Base-by-base conservation (phyloP, 2,329 filamentous ascomycete genomes). In the Alternaria sp. region DNA sequence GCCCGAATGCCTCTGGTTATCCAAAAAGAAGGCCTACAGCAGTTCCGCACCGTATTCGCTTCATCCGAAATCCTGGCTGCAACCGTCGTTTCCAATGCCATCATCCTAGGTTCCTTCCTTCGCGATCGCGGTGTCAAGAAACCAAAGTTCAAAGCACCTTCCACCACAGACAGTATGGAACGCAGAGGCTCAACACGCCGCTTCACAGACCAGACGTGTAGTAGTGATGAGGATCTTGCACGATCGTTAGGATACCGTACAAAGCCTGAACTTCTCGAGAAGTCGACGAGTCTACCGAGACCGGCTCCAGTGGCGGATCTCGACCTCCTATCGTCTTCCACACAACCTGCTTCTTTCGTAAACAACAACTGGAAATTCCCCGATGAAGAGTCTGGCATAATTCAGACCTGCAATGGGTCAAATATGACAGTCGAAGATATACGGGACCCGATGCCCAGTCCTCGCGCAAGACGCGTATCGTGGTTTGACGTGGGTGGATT, bases 31-130 rank as follows among this genome's bases (percentile, higher is more conserved):
- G 92, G 93, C 3, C 83, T 86, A 28, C 95, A 98, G 75, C 92
- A 95, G 71, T 92, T 90, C 67, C 90, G 95, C 42, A 96, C 94
- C 0, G 86, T 98, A 1, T 84, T 96, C 64, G 95, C 95, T 4
- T 97, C 93, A 0, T 84, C 96, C 17, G 95, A 99, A 73, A 90
- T 98, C 7, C 83, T 98, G 1, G 93, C 94, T 50, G 93, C 95
- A 5, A 91, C 93, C 0, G 87, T 88, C 0, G 90, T 96, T 0
- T 91, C 94, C 11, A 99, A 98, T 74, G 89, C 90, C 3, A 84
- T 99, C 21, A 91, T 97, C 1, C 85, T 99, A 3, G 94, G 94
- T 11, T 96, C 93, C 0, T 98, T 98, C 72, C 88, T 98, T 28
- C 87, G 94, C 13, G 94, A 98, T 74, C 86, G 92, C 52, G 95